Percentiles rank a stretch among this genome's conserved stretches.
Conservation (phyloP, 768 basidiomycete species). For the Boletus reticuloceps region DNA sequence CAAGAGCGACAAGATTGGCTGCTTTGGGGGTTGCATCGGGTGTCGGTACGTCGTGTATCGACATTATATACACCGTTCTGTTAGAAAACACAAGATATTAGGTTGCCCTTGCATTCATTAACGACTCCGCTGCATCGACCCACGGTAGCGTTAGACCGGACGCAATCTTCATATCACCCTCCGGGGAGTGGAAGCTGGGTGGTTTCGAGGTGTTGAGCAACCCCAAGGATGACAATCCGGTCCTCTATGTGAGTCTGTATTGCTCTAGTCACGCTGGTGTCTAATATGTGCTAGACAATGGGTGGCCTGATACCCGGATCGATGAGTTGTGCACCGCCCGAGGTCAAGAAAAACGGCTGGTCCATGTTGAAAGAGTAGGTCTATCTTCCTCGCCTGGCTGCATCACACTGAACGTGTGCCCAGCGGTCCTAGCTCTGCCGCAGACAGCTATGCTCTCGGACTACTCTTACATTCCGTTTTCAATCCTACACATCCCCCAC, state of each 20-base stretch:
- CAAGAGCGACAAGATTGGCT: conserved; percentile 84
- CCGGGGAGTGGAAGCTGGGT: conserved; percentile 95
- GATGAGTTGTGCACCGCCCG: conserved; percentile 67
- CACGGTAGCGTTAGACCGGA: conserved; percentile 77
- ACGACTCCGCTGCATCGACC: conserved; percentile 76
- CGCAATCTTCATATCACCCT: conserved; percentile 86
- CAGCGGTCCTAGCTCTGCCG: conserved; percentile 54
- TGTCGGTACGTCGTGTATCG: conserved; percentile 55
- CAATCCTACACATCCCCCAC: conserved; percentile 77
- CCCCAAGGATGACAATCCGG: conserved; percentile 72
- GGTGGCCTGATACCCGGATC: conserved; percentile 64
- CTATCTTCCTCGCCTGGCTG: not conserved
- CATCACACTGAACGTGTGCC: not conserved
- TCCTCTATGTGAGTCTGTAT: conserved; percentile 67
- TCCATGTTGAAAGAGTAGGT: conserved; percentile 75
- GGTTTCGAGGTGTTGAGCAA: conserved; percentile 91
- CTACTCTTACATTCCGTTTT: conserved; percentile 83
- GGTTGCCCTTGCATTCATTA: conserved; percentile 90
- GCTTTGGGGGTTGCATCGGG: conserved; percentile 89
- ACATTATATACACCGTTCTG: not conserved
- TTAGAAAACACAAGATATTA: conserved; percentile 27
- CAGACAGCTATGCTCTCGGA: conserved; percentile 88
- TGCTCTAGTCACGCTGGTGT: conserved; percentile 7
- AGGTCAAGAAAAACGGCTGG: conserved; percentile 89
- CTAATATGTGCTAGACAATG: conserved; percentile 49